phyloP scores from a whole-genome alignment of 2,329 filamentous ascomycete species.

The Diaporthe velutina region DNA sequence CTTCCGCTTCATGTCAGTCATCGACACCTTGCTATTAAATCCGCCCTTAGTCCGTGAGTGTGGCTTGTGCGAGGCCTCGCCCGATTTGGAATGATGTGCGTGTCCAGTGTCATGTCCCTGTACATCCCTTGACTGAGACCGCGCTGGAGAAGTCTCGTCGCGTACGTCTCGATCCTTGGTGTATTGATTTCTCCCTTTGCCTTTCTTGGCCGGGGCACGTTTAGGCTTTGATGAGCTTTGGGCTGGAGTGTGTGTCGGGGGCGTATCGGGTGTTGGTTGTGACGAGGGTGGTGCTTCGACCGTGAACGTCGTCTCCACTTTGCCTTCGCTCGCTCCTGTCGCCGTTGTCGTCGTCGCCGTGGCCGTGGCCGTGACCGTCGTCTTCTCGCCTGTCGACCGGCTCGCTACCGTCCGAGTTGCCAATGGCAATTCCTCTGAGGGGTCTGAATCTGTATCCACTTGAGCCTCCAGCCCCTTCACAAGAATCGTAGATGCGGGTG shows the following conservation, averaged over 20 bases:
- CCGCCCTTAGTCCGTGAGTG: conserved; percentile 64
- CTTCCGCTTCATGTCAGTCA: conserved; percentile 89
- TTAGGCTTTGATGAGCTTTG: conserved; percentile 71
- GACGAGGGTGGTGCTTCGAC: conserved; percentile 60
- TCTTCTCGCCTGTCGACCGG: conserved; percentile 43
- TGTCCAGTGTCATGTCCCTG: conserved; percentile 61
- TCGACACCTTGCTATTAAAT: conserved; percentile 78
- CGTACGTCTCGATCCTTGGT: conserved; percentile 78
- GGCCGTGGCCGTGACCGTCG: no score
- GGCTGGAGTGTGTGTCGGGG: conserved; percentile 56
- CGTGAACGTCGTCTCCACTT: conserved; percentile 41
- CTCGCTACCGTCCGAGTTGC: conserved; percentile 56
- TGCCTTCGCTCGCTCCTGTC: conserved; percentile 36
- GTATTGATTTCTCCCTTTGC: conserved; percentile 84
- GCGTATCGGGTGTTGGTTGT: conserved; percentile 62
- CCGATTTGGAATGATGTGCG: conserved; percentile 47
- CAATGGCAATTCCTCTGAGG: conserved; percentile 74
- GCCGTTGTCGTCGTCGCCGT: conserved; percentile 36
- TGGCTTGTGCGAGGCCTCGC: conserved; percentile 49
- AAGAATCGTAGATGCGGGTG: conserved; percentile 40
- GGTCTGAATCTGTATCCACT: conserved; percentile 73
- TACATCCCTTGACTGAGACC: conserved; percentile 66
- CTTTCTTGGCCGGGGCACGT: conserved; percentile 75
- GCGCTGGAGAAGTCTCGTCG: conserved; percentile 68
- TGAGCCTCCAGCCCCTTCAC: conserved; percentile 52